These are phyloP conservation scores for Aspergillus piperis DNA, from an alignment of 2,329 filamentous ascomycete species.

Conservation along the genomic window DNA sequence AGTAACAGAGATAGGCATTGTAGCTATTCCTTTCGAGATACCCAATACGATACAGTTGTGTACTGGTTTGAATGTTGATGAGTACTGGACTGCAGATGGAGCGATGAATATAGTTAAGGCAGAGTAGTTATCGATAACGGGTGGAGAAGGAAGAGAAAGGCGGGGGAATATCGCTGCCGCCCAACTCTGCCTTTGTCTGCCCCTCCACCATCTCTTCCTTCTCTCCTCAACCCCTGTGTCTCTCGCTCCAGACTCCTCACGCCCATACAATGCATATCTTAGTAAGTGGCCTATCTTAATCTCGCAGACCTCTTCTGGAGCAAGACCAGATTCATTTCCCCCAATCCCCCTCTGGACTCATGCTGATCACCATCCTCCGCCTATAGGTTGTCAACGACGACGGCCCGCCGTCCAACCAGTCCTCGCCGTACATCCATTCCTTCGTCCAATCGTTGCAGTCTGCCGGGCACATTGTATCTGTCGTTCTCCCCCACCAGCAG, in stretches of 20 bases:
- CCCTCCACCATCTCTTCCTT: constrained; percentile 17
- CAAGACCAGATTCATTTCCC: too few species aligned
- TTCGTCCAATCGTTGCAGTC: constrained; percentile 69
- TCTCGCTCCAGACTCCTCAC: background rate
- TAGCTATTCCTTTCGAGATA: constrained; percentile 1
- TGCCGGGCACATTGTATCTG: constrained; percentile 83
- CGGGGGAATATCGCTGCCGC: constrained; percentile 8
- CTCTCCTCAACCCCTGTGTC: constrained; percentile 16
- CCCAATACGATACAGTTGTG: background rate
- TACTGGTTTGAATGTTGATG: background rate
- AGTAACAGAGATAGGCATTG: constrained; percentile 7
- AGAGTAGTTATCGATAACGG: constrained; percentile 25
- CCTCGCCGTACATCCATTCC: constrained; percentile 77
- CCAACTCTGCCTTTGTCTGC: constrained; percentile 11
- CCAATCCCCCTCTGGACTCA: background rate
- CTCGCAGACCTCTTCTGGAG: too few species aligned
- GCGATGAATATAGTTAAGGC: background rate
- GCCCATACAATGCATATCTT: constrained; percentile 52
- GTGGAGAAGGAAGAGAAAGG: constrained; percentile 21
- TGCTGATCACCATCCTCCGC: constrained; percentile 9
- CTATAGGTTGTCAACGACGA: constrained; percentile 67
- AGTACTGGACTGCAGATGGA: background rate
- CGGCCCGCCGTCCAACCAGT: constrained; percentile 74
- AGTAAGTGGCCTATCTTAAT: constrained; percentile 36
- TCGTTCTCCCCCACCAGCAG: constrained; percentile 87